Evolutionary conservation across 495 filamentous ascomycete genomes (phyloP), one percentile per base, ranked within the genome.

Genomic region (Pyrenopolyporus hunteri): DNA sequence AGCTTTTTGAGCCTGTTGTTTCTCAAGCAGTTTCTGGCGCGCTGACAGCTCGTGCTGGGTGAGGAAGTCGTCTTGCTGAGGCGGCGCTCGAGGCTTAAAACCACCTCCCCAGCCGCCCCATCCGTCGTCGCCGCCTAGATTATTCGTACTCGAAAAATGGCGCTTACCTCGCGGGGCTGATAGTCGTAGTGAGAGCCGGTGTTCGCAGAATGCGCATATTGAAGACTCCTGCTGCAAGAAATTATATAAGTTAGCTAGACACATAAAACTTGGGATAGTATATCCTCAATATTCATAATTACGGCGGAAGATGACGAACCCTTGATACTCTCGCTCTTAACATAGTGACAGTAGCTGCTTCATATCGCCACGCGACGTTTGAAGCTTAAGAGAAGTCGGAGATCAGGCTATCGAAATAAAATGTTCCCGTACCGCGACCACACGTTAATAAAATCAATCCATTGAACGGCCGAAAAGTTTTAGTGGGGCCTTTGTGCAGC

Each of bases 151-250:
- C 10, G 64, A 64, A 17, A 68, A 61, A n/a, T 60, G 55, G 45
- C 36, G 63, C 11, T 45, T 52, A 43, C 13, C 61, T 4, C 53
- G 52, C 28, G 33, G 45, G 10, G 44, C 46, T 25, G 53, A 17
- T 13, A 19, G 28, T 20, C 53, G 59, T 9, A 67, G 31, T 19
- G 45, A 66, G 29, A 69, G 60, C 6, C 66, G 66, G 60, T 64
- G 46, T 62, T 56, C 66, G 40, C 69, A 71, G 20, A 69, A 63
- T 35, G 63, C 59, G 43, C 69, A 71, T 54, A 71, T 61, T 44
- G 66, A 71, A 56, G 56, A 50, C 13, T 69, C 69, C 36, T 53
- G 51, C 69, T 69, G 11, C 13, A 47, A 5, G 16, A 23, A n/a
- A 36, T 33, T 32, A n/a, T n/a, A n/a, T n/a, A 29, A 11, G 23